These are phyloP conservation scores for Colletotrichum noveboracense DNA, from an alignment of 2,329 filamentous ascomycete genomes.

Conservation along the genomic window DNA sequence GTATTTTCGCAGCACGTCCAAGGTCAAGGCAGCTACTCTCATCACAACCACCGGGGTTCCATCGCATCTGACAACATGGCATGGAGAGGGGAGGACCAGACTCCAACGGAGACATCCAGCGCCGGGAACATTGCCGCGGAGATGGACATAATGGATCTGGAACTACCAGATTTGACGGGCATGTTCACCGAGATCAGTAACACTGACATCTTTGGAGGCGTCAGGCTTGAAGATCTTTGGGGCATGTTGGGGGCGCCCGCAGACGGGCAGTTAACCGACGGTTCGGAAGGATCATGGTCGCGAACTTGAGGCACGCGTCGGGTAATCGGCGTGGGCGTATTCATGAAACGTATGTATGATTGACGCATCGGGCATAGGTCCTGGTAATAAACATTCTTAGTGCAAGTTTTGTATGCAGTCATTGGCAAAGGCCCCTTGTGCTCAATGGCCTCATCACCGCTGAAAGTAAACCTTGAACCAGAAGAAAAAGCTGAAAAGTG, in stretches of 20 bases:
- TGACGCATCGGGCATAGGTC: background rate
- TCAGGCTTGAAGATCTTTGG: background rate
- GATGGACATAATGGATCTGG: constrained; percentile 7
- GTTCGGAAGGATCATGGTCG: background rate
- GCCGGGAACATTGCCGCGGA: background rate
- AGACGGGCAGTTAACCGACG: background rate
- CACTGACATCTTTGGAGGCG: background rate
- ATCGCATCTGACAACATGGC: background rate
- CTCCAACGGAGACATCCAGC: background rate
- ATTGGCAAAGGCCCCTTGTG: background rate
- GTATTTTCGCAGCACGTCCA: background rate
- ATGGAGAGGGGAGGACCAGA: background rate
- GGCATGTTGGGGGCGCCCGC: background rate
- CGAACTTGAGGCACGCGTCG: background rate
- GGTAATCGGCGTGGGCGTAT: background rate
- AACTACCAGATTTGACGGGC: constrained; percentile 3
- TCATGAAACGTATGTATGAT: background rate
- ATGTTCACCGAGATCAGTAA: constrained; percentile 14
- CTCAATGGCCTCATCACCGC: background rate
- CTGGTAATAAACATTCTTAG: background rate
- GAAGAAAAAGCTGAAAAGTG: background rate
- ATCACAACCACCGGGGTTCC: background rate
- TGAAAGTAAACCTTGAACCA: background rate
- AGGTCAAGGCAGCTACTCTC: background rate
- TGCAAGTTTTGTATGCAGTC: background rate